Base-by-base conservation (phyloP, 805 yeast species). In the Cyberlindnera saturnus region DNA sequence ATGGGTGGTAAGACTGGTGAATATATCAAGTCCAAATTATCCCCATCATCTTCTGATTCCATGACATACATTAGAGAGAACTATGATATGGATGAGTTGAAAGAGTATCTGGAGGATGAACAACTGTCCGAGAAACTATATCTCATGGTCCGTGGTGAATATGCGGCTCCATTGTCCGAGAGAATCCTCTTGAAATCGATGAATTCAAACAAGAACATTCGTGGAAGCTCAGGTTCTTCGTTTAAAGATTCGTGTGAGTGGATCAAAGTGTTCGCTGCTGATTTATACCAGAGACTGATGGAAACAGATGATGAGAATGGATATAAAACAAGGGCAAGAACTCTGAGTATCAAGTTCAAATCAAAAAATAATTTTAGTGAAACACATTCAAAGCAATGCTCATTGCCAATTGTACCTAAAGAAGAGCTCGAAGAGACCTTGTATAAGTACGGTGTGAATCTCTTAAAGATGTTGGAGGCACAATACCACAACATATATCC, bases 1-100 rank as follows among this genome's bases (percentile, higher is more conserved):
- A 67, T 91, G 71, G 98, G 99, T 6, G 99, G 98, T 3, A 87
- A 86, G 51, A 63, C 73, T 9, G 99, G 99, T 0, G 80, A 81
- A 10, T 64, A 66, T 11, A 67, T 88, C 1, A 48, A 71, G 15
- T 59, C 62, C n/a, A 60, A 66, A 16, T 60, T 89, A n/a, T 66
- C 70, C 2, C 49, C 49, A 11, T 47, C 48, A n/a, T 3, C 86
- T 83, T 68, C 82, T 50, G 64, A 70, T 3, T 70, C 61, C 43
- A 71, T 83, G 52, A 64, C 71, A 3, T 71, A 59, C 48, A 70
- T 87, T 2, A 65, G 84, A 42, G 73, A 75, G 3, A 65, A 69
- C 32, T 74, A 75, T 57, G 56, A 75, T 0, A 49, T 63, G 3
- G 44, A 58, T 1, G 71, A 73, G 5, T 53, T 75, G 9, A 62